Evolutionary conservation across 2,329 filamentous ascomycete genomes (phyloP), one percentile per base, ranked within the genome.

Genomic region (Stylonectria norvegica): DNA sequence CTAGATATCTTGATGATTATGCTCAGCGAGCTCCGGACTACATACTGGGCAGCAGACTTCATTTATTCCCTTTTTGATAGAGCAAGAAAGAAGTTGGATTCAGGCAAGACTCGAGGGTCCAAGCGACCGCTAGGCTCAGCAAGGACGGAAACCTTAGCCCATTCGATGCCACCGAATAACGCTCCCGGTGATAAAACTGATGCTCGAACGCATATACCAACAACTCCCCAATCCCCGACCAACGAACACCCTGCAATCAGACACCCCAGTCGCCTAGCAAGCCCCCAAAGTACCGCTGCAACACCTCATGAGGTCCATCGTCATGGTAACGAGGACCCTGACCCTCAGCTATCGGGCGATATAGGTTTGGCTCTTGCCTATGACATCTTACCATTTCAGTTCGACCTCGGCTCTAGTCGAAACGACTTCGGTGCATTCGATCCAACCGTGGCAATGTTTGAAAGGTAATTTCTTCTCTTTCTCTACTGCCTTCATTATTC

Each of bases 1-100:
- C 36, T 49, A 4, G 41, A 41, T 1, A 25, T 49, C 3, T 47
- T 36, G 4, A 48, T 48, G 41, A 33, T 45, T n/a, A 30, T 41
- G 6, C 17, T 45, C 12, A 20, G 10, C 5, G 47, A 47, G 7
- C 33, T 49, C 5, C 37, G 37, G 3, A 38, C 32, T 12, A 37
- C 38, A 2, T 47, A 47, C 18, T 29, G 43, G 17, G 39, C 41
- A 3, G 44, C 44, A 3, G 40, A 41, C 16, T 42, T 39, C 5
- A 34, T 30, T n/a, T 30, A 40, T 11, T 40, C 35, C 4, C 19
- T 47, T 1, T 44, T 47, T n/a, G 40, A 44, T 15, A 37, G 27
- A 9, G 43, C 43, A 30, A 30, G 9, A 8, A 30, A 30, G 9
- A 14, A 30, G 27, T 15, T 30, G 14, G 14, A 30, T 10, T 9